Percentiles rank a stretch among this genome's conserved stretches.
phyloP scores from a whole-genome alignment of 2,329 filamentous ascomycete genomes.

The Chaetothyriales sp. region DNA sequence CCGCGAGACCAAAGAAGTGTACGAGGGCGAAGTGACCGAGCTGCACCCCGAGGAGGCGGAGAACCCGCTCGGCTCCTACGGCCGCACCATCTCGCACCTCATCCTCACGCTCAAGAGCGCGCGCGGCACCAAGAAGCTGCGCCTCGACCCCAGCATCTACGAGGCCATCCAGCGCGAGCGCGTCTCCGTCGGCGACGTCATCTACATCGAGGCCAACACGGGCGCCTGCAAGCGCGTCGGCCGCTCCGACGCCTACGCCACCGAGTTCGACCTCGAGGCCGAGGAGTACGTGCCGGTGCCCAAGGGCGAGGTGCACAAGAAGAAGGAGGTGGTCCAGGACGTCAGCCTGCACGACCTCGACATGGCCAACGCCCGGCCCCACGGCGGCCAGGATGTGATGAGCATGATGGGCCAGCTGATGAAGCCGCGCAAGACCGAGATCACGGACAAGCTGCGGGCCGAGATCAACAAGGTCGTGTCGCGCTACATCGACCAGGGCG shows the following conservation, averaged over 20 bases:
- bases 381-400: slow-evolving; percentile 98
- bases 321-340: slow-evolving; percentile 99
- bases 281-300: slow-evolving; percentile 98
- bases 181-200: slow-evolving; percentile 88
- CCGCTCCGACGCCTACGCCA: slow-evolving; percentile 89
- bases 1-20: slow-evolving; percentile 97
- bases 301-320: slow-evolving; percentile 98
- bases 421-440: slow-evolving; percentile 99
- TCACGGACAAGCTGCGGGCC: slow-evolving; percentile 86
- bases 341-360: slow-evolving; percentile 95
- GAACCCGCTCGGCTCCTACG: slow-evolving; percentile 92
- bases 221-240: slow-evolving; percentile 96
- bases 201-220: slow-evolving; percentile 98
- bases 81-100: slow-evolving; percentile 91
- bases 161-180: slow-evolving; percentile 98
- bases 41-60: slow-evolving; percentile 95
- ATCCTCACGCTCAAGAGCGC: slow-evolving; percentile 90
- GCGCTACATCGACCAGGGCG: slow-evolving; percentile 96
- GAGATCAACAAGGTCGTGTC: slow-evolving; percentile 99
- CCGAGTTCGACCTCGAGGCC: slow-evolving; percentile 95
- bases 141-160: slow-evolving; percentile 94
- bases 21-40: slow-evolving; percentile 96
- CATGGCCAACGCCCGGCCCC: slow-evolving; percentile 84
- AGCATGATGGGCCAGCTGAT: slow-evolving; percentile 99
- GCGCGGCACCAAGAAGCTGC: slow-evolving; percentile 93